Conservation (phyloP, 2,329 filamentous ascomycete species). For the Gnomoniopsis smithogilvyi region DNA sequence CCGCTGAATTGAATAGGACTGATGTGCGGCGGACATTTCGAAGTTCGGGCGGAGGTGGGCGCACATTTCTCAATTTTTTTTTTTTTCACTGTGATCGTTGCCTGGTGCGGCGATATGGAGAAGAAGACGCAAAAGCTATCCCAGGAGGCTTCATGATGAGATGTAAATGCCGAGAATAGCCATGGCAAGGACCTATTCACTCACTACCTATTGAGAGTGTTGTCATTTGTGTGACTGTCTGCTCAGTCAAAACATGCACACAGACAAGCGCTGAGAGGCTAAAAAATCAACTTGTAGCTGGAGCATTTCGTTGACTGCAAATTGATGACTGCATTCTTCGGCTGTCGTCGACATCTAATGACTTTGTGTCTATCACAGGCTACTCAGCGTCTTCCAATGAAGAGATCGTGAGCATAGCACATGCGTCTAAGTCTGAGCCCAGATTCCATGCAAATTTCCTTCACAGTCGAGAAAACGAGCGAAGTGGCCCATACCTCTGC, state of each 20-base stretch:
- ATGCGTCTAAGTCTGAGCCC: not conserved
- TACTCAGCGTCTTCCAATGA: not conserved
- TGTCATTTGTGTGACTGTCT: too few relatives aligned
- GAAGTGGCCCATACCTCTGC: constrained; percentile 31
- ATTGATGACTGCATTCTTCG: not conserved
- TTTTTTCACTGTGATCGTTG: not conserved
- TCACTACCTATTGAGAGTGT: too few relatives aligned
- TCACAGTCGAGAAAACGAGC: constrained; percentile 36
- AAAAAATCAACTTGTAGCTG: too few relatives aligned
- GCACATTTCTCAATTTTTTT: not conserved
- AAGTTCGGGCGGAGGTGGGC: not conserved
- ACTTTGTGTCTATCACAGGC: not conserved
- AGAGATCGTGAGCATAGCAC: not conserved
- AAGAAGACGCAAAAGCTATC: too few relatives aligned
- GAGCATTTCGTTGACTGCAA: too few relatives aligned
- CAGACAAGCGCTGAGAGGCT: too few relatives aligned
- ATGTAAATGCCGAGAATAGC: too few relatives aligned
- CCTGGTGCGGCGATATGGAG: not conserved
- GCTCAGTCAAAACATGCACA: too few relatives aligned
- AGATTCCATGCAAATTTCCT: constrained; percentile 27
- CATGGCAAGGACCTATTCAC: too few relatives aligned
- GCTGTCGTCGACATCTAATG: not conserved
- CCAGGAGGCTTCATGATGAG: too few relatives aligned
- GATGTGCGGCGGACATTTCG: not conserved
- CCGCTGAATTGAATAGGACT: not conserved